Evolutionary conservation across 2,329 filamentous ascomycete genomes (phyloP), one percentile per base, ranked within the genome.

Genomic region (Chalaropsis ovoidea): DNA sequence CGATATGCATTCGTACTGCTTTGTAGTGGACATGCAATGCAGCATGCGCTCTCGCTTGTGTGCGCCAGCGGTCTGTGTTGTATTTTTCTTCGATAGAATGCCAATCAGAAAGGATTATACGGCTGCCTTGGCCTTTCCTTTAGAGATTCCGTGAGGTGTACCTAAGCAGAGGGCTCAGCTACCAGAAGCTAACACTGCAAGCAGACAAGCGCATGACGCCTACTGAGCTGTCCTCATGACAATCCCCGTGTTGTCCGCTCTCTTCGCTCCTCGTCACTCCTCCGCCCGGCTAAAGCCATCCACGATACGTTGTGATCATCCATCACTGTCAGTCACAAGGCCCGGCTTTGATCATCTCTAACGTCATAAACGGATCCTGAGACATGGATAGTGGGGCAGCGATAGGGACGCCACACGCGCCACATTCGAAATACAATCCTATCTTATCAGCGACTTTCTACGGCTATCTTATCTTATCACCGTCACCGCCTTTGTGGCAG

Each of bases 391-490:
- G 54, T 58, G 54, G 54, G 54, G 27, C 31, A 2, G 10, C 17
- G 27, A 35, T n/a, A 27, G 47, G 3, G 31, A 39, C 35, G 43
- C 43, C 43, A 47, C 43, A 47, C n/a, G 43, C 43, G 43, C 43
- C 43, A 47, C 43, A n/a, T 47, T 47, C 6, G 31, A 31, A 31
- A n/a, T n/a, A 7, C 7, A 3, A 7, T 35, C 31, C 3, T 35
- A 35, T 35, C 31, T 35, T 35, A 35, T n/a, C n/a, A n/a, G n/a
- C n/a, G n/a, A n/a, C n/a, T n/a, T n/a, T 39, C 35, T 39, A 7
- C 3, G 31, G 3, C 31, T 39, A 39, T 39, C 54, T 45, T 62
- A 62, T 62, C 61, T 62, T 62, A 62, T 62, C 61, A 41, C 24
- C 3, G 17, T 31, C 42, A 35, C 61, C 61, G 61, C 61, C 61